Conservation (phyloP, 2,329 filamentous ascomycete species). For the Sarocladium kiliense region DNA sequence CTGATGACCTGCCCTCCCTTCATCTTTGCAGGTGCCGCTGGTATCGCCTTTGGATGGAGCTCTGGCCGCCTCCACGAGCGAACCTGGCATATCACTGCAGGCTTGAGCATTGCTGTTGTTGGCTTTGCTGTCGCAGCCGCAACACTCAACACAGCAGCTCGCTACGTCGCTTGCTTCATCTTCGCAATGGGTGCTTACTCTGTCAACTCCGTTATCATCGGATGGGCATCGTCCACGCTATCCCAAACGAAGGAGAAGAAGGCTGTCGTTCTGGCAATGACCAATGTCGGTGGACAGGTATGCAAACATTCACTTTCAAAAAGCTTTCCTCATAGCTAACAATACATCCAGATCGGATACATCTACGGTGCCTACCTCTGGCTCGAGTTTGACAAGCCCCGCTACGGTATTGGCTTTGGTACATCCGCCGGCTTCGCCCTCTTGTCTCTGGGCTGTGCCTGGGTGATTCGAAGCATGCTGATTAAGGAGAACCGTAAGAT, state of each 20-base stretch:
- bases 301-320: background rate
- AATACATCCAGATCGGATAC: conserved; percentile 31
- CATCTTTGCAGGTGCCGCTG: conserved; percentile 40
- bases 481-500: conserved; percentile 36
- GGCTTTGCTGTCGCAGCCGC: conserved; percentile 36
- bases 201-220: conserved; percentile 41
- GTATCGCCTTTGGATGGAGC: conserved; percentile 42
- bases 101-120: conserved; percentile 33
- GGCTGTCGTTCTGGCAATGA: conserved; percentile 41
- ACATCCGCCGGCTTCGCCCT: conserved; percentile 38
- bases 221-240: conserved; percentile 38
- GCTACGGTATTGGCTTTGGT: conserved; percentile 39
- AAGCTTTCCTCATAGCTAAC: background rate
- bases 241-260: conserved; percentile 46
- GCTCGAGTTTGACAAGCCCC: conserved; percentile 37
- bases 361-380: conserved; percentile 48
- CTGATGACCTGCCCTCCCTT: conserved; percentile 49
- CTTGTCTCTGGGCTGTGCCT: conserved; percentile 31
- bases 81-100: conserved; percentile 43
- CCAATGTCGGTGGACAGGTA: conserved; percentile 37
- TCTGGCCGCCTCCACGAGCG: conserved; percentile 43
- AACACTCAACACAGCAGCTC: conserved; percentile 31
- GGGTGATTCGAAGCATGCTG: conserved; percentile 35
- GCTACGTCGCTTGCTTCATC: conserved; percentile 37
- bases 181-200: conserved; percentile 37